These are phyloP conservation scores for Stagonosporopsis vannaccii DNA, from an alignment of 2,329 filamentous ascomycete genomes.

Conservation along the genomic window DNA sequence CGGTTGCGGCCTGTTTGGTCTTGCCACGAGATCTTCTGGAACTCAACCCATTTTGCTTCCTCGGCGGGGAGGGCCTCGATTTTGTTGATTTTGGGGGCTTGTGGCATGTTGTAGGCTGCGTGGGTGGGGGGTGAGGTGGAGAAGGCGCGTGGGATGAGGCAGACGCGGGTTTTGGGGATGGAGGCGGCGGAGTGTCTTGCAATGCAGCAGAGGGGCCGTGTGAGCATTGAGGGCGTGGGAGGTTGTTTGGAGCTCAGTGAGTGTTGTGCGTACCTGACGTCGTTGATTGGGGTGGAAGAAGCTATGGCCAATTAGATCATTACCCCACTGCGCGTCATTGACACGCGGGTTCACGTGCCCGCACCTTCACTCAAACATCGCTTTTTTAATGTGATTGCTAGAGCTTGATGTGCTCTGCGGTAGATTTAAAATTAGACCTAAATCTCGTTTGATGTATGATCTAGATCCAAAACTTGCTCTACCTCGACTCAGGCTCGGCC, in stretches of 20 bases:
- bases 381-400: too few relatives aligned
- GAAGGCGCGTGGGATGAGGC: slow-evolving; percentile 11
- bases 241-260: not conserved
- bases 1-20: slow-evolving; percentile 56
- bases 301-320: slow-evolving; percentile 10
- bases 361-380: not conserved
- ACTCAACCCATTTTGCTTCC: slow-evolving; percentile 65
- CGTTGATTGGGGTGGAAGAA: slow-evolving; percentile 1
- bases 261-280: slow-evolving; percentile 6
- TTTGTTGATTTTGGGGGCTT: slow-evolving; percentile 38
- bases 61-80: slow-evolving; percentile 58
- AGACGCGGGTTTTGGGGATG: not conserved
- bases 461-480: not conserved
- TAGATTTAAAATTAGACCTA: too few relatives aligned
- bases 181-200: not conserved
- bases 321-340: slow-evolving; percentile 13
- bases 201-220: not conserved
- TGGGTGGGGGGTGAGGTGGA: slow-evolving; percentile 15
- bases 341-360: slow-evolving; percentile 4
- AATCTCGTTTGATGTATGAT: too few relatives aligned
- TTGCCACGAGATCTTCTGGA: slow-evolving; percentile 61
- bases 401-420: too few relatives aligned
- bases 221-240: slow-evolving; percentile 15
- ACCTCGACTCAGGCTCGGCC: not conserved
- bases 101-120: slow-evolving; percentile 45